phyloP scores from a whole-genome alignment of 2,329 filamentous ascomycete species.

The Colletotrichum destructivum region DNA sequence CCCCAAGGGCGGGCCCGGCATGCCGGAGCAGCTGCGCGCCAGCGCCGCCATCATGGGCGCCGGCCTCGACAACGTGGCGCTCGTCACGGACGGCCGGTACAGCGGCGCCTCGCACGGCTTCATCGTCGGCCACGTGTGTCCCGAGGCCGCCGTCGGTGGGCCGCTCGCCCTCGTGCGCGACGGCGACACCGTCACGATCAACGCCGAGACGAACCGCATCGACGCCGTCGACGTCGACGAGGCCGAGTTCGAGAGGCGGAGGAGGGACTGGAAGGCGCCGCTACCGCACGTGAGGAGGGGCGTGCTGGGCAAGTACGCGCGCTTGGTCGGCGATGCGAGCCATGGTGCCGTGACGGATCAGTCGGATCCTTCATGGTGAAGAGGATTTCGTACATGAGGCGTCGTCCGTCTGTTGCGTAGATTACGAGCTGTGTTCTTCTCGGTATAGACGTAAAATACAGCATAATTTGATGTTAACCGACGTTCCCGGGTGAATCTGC shows the following conservation, averaged over 20 bases:
- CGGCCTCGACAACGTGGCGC: constrained; percentile 86
- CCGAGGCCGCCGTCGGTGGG: constrained; percentile 90
- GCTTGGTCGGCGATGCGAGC: constrained; percentile 90
- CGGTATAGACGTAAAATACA: neutral
- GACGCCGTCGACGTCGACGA: constrained; percentile 73
- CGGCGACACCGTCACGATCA: constrained; percentile 89
- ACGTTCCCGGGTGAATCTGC: neutral
- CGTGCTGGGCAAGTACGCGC: constrained; percentile 90
- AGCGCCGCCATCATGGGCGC: constrained; percentile 94
- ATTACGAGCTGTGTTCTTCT: neutral
- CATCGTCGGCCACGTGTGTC: constrained; percentile 93
- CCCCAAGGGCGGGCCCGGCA: constrained; percentile 92
- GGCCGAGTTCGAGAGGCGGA: constrained; percentile 77
- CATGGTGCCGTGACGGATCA: constrained; percentile 90
- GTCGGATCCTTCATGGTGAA: constrained; percentile 47
- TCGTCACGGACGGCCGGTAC: constrained; percentile 94
- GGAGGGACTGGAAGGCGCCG: constrained; percentile 79
- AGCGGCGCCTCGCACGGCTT: constrained; percentile 91
- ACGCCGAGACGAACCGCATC: constrained; percentile 86
- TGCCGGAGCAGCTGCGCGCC: constrained; percentile 95
- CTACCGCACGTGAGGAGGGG: constrained; percentile 83
- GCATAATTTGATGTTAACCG: neutral
- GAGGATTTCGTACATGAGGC: neutral
- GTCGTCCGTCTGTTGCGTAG: neutral
- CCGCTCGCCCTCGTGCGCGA: constrained; percentile 87